A percentile compares a stretch with the other conserved stretches of the same genome.
These are phyloP conservation scores for Suillus paluster DNA, from an alignment of 768 basidiomycete species.

Conservation along the genomic window DNA sequence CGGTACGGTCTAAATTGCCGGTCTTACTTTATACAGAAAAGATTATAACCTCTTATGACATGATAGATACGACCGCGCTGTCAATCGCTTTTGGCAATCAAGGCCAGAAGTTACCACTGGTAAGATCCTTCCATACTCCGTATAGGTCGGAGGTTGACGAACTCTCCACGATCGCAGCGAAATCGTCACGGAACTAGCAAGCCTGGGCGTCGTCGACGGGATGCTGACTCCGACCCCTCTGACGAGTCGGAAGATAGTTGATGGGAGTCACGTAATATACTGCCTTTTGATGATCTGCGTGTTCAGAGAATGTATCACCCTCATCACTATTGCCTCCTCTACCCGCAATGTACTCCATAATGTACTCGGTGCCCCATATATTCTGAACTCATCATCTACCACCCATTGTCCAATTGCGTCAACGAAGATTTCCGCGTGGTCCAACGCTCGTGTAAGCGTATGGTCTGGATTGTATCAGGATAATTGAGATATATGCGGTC, in stretches of 20 bases:
- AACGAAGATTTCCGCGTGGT: constrained; percentile 28
- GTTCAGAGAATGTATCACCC: constrained; percentile 10
- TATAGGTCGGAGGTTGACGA: constrained; percentile 22
- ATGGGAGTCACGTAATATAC: constrained; percentile 19
- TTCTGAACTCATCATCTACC: constrained; percentile 22
- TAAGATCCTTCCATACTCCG: constrained; percentile 45
- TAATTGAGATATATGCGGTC: constrained; percentile 51
- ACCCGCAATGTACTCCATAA: constrained; percentile 28
- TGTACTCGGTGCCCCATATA: constrained; percentile 4
- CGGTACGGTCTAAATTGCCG: constrained; percentile 50
- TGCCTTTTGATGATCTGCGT: constrained; percentile 12
- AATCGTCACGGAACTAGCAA: constrained; percentile 80
- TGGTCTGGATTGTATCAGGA: constrained; percentile 47
- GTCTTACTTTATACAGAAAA: constrained; percentile 12
- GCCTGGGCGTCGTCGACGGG: constrained; percentile 57
- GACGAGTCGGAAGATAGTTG: constrained; percentile 69
- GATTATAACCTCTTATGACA: constrained; percentile 25
- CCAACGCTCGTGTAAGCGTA: constrained; percentile 40
- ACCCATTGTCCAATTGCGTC: constrained; percentile 15
- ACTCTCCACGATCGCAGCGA: constrained; percentile 51
- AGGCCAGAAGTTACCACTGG: constrained; percentile 87
- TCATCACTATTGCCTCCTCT: constrained; percentile 22
- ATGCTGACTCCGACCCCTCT: constrained; percentile 62
- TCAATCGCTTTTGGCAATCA: constrained; percentile 90
- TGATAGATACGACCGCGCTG: constrained; percentile 81